Conservation (phyloP, 768 basidiomycete genomes). For the Lactifluus volemus region DNA sequence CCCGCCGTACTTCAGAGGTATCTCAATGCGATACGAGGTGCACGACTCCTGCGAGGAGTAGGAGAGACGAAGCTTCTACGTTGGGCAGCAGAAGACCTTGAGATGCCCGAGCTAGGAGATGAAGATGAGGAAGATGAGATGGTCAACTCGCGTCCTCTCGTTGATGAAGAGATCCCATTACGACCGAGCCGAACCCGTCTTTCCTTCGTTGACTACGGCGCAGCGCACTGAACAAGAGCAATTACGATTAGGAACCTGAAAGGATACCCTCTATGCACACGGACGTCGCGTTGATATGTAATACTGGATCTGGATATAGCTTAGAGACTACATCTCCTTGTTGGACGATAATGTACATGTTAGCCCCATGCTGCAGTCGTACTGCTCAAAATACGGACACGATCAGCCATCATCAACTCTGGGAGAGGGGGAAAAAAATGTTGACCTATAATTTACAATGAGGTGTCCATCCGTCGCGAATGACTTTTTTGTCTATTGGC, state of each 20-base stretch:
- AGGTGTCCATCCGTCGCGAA: conserved; percentile 56
- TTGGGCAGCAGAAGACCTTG: conserved; percentile 19
- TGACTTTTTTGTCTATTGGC: conserved; percentile 32
- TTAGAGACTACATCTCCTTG: neutral
- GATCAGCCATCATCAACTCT: neutral
- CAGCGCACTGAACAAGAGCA: conserved; percentile 2
- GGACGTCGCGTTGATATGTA: neutral
- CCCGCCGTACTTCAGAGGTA: neutral
- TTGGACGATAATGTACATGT: conserved; percentile 4
- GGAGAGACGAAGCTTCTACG: conserved; percentile 11
- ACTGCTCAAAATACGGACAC: conserved; percentile 25
- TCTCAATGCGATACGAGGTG: conserved; percentile 3
- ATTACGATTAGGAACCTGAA: neutral
- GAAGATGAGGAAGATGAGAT: conserved; percentile 19
- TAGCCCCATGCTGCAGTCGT: conserved; percentile 56
- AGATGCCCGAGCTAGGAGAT: neutral
- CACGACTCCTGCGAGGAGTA: conserved; percentile 4
- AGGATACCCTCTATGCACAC: neutral
- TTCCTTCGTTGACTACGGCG: conserved; percentile 12
- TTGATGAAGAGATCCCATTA: conserved; percentile 17
- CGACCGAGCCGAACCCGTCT: conserved; percentile 3
- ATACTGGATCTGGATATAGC: conserved; percentile 5
- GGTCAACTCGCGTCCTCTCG: conserved; percentile 17
- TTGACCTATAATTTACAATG: conserved; percentile 59
- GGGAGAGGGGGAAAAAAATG: neutral